These are phyloP conservation scores for Ganoderma sp. DNA, from an alignment of 1,284 basidiomycete genomes.

Conservation along the genomic window DNA sequence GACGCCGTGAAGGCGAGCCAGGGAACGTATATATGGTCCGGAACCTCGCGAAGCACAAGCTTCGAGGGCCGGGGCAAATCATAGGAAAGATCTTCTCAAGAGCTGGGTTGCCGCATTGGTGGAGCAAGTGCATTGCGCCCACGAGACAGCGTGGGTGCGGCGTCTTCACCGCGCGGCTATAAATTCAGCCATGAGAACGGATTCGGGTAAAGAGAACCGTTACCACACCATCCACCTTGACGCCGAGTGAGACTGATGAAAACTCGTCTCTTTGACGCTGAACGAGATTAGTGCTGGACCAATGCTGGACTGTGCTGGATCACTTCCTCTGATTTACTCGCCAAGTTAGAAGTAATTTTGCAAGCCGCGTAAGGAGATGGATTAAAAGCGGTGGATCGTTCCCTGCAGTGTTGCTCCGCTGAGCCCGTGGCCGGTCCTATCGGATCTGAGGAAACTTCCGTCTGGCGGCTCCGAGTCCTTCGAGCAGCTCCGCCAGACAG, in stretches of 20 bases:
- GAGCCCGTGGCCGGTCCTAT: no score
- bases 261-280: background rate
- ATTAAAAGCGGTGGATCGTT: no score
- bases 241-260: background rate
- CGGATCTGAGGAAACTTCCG: no score
- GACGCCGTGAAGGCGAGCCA: background rate
- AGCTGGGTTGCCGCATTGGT: background rate
- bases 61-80: background rate
- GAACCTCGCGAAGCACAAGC: constrained; percentile 1
- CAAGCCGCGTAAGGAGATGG: no score
- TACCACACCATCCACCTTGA: background rate
- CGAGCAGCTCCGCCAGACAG: no score
- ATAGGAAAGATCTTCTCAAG: background rate
- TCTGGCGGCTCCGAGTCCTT: no score
- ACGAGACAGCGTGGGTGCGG: constrained; percentile 3
- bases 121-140: background rate
- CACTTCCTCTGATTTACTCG: no score
- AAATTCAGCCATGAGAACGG: background rate
- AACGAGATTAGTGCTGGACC: background rate
- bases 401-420: no score
- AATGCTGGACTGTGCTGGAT: no score
- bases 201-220: background rate
- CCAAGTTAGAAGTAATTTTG: no score
- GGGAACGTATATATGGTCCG: constrained; percentile 1
- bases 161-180: background rate